Evolutionary conservation across 805 yeast species (phyloP), one percentile per base, ranked within the genome.

Genomic region (Candida insectalens): DNA sequence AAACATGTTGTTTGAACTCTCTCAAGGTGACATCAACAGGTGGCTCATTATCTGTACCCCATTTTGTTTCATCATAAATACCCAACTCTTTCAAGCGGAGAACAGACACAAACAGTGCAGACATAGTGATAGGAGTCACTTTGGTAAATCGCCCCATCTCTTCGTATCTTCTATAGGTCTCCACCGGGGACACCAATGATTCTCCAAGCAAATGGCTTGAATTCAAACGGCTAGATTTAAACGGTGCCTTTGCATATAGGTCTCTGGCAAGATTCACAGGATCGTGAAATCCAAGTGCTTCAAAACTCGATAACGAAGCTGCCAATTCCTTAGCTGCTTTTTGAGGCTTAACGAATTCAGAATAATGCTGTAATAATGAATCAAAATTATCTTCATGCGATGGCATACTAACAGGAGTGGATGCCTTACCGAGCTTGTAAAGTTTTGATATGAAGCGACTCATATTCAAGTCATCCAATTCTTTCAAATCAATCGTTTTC

Each of bases 1-100:
- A 55, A 1, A 63, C 60, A 43, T 54, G 50, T 19, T 40, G 40
- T 36, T 71, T 65, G 51, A 78, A 71, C 47, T 78, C 83, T 25
- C 60, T 65, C 3, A 75, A 61, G 0, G 82, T 76, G 18, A 74
- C 60, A 43, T 77, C 83, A 1, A 78, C 60, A 0, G 87, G 82
- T 34, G 56, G 14, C 10, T 21, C 15, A 15, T 13, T 12, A 20
- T 5, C 10, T 19, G 15, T 8, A 20, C 25, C 19, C 83, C 83
- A 77, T 13, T 38, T 35, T 4, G 41, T 28, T 1, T 30, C 13
- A 6, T 41, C 35, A 29, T 43, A 37, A 2, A 9, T 21, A 1
- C 34, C 44, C 16, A 29, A 33, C 34, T 47, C 52, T 25, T 40
- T 36, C 25, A 51, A 36, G 25, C 50, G 46, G 41, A 57, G 47